phyloP scores from a whole-genome alignment of 2,329 filamentous ascomycete species.

The Colletotrichum costaricense region DNA sequence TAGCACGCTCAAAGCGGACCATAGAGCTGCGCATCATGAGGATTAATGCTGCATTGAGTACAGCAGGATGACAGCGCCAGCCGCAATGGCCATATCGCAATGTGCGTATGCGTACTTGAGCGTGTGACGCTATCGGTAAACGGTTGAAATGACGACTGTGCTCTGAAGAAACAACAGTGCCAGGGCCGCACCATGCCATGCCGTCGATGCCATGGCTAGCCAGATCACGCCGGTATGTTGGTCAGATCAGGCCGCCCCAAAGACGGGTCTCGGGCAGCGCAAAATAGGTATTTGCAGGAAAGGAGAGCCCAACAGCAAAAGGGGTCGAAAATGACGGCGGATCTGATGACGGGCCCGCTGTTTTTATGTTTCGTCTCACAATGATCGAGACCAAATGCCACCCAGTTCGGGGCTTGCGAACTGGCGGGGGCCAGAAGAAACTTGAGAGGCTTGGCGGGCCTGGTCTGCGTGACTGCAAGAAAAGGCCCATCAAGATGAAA shows the following conservation, averaged over 20 bases:
- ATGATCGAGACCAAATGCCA: conserved; percentile 21
- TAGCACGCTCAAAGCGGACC: neutral
- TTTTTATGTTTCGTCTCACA: conserved; percentile 29
- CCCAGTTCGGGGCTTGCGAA: conserved; percentile 31
- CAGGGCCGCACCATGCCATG: neutral
- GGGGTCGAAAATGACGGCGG: conserved; percentile 17
- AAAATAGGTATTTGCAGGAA: neutral
- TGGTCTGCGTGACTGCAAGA: conserved; percentile 10
- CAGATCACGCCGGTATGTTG: neutral
- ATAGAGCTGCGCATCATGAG: neutral
- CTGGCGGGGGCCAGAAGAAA: conserved; percentile 30
- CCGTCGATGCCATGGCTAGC: neutral
- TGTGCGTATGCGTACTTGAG: neutral
- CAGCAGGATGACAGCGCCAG: neutral
- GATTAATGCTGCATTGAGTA: neutral
- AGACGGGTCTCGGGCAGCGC: conserved; percentile 20
- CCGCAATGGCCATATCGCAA: neutral
- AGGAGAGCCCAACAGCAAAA: conserved; percentile 2
- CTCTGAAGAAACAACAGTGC: neutral
- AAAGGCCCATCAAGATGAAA: neutral
- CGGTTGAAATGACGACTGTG: neutral
- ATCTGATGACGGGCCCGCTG: conserved; percentile 17
- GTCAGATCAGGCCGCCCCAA: neutral
- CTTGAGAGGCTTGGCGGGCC: conserved; percentile 6
- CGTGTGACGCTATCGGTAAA: neutral